These are phyloP conservation scores for Harrya chromipes DNA, from an alignment of 768 basidiomycete genomes.

Conservation along the genomic window DNA sequence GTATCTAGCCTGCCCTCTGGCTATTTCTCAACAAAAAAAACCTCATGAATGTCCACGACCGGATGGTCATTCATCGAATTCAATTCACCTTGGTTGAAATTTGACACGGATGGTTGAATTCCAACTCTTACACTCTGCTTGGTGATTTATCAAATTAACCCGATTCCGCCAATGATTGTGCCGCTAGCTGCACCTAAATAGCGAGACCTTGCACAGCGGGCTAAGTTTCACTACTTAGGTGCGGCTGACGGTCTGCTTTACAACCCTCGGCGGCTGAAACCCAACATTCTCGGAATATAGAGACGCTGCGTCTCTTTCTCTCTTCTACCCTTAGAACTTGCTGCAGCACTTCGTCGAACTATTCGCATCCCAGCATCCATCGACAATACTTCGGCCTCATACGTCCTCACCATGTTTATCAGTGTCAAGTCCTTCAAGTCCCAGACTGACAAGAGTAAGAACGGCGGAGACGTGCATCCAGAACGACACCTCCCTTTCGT, in stretches of 20 bases:
- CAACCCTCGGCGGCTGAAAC: slow-evolving; percentile 5
- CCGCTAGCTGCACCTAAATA: too few species aligned
- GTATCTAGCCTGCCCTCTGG: not conserved
- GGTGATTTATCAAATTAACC: not conserved
- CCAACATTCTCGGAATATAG: slow-evolving; percentile 9
- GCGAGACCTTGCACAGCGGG: not conserved
- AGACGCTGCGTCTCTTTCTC: not conserved
- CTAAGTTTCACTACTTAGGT: not conserved
- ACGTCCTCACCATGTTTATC: slow-evolving; percentile 12
- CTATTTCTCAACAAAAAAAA: not conserved
- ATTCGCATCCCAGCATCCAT: not conserved
- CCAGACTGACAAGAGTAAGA: slow-evolving; percentile 5
- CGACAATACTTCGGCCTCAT: slow-evolving; percentile 1
- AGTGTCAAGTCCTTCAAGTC: slow-evolving; percentile 14
- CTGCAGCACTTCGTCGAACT: slow-evolving; percentile 1
- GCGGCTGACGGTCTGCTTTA: slow-evolving; percentile 16
- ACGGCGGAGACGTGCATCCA: not conserved
- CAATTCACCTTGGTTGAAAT: too few species aligned
- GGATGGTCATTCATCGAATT: too few species aligned
- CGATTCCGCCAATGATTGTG: too few species aligned
- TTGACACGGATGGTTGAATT: too few species aligned
- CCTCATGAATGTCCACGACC: not conserved
- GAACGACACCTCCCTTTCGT: not conserved
- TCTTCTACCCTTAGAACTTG: not conserved
- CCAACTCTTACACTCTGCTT: too few species aligned